Percentiles rank a stretch among this genome's conserved stretches.
These are phyloP conservation scores for Fusarium torreyae DNA, from an alignment of 2,329 filamentous ascomycete genomes.

Conservation along the genomic window DNA sequence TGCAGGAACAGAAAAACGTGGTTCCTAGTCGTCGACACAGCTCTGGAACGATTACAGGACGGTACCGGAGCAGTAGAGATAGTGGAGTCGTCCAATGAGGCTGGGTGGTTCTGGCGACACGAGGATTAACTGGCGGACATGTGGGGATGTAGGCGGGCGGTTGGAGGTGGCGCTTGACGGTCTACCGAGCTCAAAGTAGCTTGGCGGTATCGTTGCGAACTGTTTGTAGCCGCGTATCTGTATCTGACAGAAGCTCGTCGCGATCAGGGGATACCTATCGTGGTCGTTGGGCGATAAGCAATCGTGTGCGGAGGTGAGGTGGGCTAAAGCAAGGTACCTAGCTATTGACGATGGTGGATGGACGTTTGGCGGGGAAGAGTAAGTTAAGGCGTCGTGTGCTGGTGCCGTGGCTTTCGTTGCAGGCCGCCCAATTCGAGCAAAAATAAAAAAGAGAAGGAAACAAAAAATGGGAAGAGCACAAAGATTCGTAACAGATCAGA, in stretches of 20 bases:
- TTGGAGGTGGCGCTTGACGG: slow-evolving; percentile 47
- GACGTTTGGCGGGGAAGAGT: slow-evolving; percentile 38
- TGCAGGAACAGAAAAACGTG: slow-evolving; percentile 32
- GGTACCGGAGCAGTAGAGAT: slow-evolving; percentile 41
- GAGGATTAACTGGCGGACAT: slow-evolving; percentile 50
- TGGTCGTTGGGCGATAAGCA: slow-evolving; percentile 35
- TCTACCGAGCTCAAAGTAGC: slow-evolving; percentile 34
- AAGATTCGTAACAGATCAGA: slow-evolving; percentile 34
- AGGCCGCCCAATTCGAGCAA: slow-evolving; percentile 40
- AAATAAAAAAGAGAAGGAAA: slow-evolving; percentile 21
- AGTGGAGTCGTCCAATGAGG: slow-evolving; percentile 51
- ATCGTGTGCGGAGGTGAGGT: slow-evolving; percentile 42
- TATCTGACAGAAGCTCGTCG: slow-evolving; percentile 14
- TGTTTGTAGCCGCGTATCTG: slow-evolving; percentile 23
- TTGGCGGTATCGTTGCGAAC: slow-evolving; percentile 26
- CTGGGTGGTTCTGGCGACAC: slow-evolving; percentile 49
- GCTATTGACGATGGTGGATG: slow-evolving; percentile 42
- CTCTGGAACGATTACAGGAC: slow-evolving; percentile 43
- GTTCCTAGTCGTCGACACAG: slow-evolving; percentile 32
- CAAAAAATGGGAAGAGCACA: slow-evolving; percentile 18
- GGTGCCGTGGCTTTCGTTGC: slow-evolving; percentile 21
- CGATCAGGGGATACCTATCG: slow-evolving; percentile 23
- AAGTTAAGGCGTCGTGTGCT: slow-evolving; percentile 44
- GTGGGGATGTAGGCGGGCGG: slow-evolving; percentile 49
- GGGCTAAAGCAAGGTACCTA: slow-evolving; percentile 40